Percentiles rank a stretch among this genome's conserved stretches.
These are phyloP conservation scores for Nicotiana rustica DNA, from an alignment of 305 asterid genomes.

Conservation along the genomic window DNA sequence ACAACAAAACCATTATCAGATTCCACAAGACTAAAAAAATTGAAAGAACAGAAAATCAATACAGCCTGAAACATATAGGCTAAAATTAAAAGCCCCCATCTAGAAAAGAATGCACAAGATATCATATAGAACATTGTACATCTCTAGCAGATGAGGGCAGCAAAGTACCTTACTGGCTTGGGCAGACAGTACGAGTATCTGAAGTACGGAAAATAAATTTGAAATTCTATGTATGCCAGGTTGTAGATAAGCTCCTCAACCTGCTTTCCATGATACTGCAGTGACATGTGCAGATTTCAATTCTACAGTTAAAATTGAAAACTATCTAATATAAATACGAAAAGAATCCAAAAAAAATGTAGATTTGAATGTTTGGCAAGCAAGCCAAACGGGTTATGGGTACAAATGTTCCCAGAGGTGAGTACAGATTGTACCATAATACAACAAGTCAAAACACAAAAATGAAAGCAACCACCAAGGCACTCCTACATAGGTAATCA, in stretches of 20 bases:
- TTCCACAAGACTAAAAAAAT: not conserved
- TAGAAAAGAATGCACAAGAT: constrained; percentile 28
- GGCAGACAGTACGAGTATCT: constrained; percentile 48
- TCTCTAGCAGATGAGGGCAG: constrained; percentile 27
- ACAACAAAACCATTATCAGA: not conserved
- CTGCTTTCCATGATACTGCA: constrained; percentile 70
- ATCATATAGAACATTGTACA: constrained; percentile 32
- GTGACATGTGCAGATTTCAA: constrained; percentile 55
- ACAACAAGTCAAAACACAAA: not conserved
- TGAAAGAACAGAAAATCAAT: not conserved
- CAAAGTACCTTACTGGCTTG: constrained; percentile 32
- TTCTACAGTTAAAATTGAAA: constrained; percentile 35
- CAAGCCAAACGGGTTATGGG: not conserved
- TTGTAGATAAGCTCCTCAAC: constrained; percentile 58
- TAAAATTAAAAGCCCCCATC: constrained; percentile 2
- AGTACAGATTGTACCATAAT: not conserved
- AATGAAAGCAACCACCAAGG: not conserved
- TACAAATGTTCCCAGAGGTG: not conserved
- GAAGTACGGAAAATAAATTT: constrained; percentile 50
- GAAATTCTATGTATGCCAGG: constrained; percentile 50
- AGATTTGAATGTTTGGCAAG: not conserved
- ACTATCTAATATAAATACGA: not conserved
- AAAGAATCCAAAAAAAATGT: constrained; percentile 16
- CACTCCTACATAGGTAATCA: not conserved
- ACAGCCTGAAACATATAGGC: not conserved